Base-by-base conservation (phyloP, 176 grass and related monocot species). In the Ensete glaucum region DNA sequence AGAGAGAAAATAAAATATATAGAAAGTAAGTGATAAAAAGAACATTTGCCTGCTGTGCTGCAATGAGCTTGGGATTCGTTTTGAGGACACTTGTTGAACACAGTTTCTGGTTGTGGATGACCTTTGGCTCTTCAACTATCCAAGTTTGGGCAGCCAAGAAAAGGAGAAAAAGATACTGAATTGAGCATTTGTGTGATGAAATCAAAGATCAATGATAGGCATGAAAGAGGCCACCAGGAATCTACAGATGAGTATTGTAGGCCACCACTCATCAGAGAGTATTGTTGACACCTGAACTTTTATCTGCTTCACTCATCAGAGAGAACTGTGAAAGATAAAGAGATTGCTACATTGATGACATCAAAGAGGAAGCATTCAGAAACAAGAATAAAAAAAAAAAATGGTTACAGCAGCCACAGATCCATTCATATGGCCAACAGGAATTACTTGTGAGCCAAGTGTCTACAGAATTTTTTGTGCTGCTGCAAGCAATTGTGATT, bases 281-380 rank as follows among this genome's bases (percentile, higher is more conserved):
- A 25, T 25, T 25, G 54, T 67, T 85, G 78, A 86, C 83, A 75
- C 53, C 72, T 85, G 34, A 54, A 22, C 9, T 77, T 85, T 85
- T 85, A 81, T 23, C 72, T 43, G 2, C 83, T 88, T 86, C 80
- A 55, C 79, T 72, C 69, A 50, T 85, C 73, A 78, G 63, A 26
- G 12, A 54, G 13, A 71, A 15, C 0, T 17, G 11, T 26, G 0
- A 15, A 69, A 11, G 24, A 69, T 27, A 25, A 73, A 9, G 1
- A 24, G 19, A 78, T 60, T 25, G 25, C 59, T 9, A 9, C 16
- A 53, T 48, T 53, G 66, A 81, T 76, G 60, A 50, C 15, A 23
- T 43, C 75, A 50, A 50, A 74, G 78, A 83, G 74, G 55, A 70
- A 62, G 76, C 71, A 34, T 50, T 23, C 19, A 50, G 26, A 20